These are phyloP conservation scores for Exophiala alcalophila DNA, from an alignment of 2,329 filamentous ascomycete genomes.

Conservation along the genomic window DNA sequence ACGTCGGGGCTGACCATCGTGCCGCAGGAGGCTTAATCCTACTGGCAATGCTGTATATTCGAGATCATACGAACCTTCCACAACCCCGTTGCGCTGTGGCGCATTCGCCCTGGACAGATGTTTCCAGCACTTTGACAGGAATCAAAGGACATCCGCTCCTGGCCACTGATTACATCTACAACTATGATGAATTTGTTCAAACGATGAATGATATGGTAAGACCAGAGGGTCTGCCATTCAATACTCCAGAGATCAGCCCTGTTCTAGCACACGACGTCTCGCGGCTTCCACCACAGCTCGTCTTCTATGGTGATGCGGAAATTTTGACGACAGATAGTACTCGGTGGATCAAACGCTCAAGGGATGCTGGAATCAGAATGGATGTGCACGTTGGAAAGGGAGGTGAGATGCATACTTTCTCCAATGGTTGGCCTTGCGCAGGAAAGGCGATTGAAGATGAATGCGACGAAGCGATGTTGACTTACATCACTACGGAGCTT, in stretches of 20 bases:
- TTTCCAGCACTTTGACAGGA: slow-evolving; percentile 7
- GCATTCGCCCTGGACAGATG: slow-evolving; percentile 8
- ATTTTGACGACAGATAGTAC: slow-evolving; percentile 9
- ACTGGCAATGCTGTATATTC: slow-evolving; percentile 13
- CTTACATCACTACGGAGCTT: no score
- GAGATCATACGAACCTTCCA: slow-evolving; percentile 10
- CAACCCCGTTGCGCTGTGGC: slow-evolving; percentile 9
- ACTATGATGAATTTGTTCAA: neutral
- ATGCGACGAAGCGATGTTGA: slow-evolving; percentile 7
- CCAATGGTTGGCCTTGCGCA: slow-evolving; percentile 5
- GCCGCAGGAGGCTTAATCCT: slow-evolving; percentile 5
- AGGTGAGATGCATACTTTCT: slow-evolving; percentile 12
- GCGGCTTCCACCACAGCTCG: slow-evolving; percentile 7
- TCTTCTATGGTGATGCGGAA: slow-evolving; percentile 12
- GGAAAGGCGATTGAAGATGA: slow-evolving; percentile 1
- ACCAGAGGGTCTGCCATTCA: slow-evolving; percentile 2
- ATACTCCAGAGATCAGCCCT: slow-evolving; percentile 11
- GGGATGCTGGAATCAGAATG: slow-evolving; percentile 6
- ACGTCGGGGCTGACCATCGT: neutral
- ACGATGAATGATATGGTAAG: slow-evolving; percentile 7
- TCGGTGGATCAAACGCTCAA: slow-evolving; percentile 11
- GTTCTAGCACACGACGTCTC: slow-evolving; percentile 4
- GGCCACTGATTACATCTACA: slow-evolving; percentile 8
- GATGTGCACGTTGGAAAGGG: slow-evolving; percentile 9
- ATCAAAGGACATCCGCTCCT: slow-evolving; percentile 10